Evolutionary conservation across 2,329 filamentous ascomycete species (phyloP), one percentile per base, ranked within the genome.

Genomic region (Colletotrichum ledebouriae): DNA sequence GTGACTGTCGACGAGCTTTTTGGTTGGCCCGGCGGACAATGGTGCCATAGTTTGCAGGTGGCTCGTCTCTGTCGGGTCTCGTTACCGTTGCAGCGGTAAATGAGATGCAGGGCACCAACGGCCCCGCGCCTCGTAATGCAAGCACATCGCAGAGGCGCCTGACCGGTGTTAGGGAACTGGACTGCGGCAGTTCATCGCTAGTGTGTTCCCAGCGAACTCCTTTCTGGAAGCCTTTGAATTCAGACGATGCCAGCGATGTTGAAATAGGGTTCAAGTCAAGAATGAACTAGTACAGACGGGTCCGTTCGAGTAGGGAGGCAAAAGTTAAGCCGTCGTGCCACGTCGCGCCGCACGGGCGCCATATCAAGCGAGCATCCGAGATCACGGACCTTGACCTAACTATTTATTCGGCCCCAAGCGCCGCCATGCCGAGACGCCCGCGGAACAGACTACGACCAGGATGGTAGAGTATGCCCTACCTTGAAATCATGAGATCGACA

Each of bases 31-130:
- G 20, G 37, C 13, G 17, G 33, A 33, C 42, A 50, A 44, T 46
- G n/a, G 52, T 63, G 53, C 52, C 25, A 41, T 44, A 49, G 42
- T 20, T 29, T 47, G 33, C 49, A 47, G 42, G 56, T 50, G 34
- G 55, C 50, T 65, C 42, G 25, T 44, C 59, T 41, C 4, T 52
- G 49, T 41, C 57, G 49, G 39, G 33, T 11, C 25, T 60, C 60
- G 49, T 66, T 66, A 69, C 69, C 69, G 59, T 15, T 55, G 29
- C 34, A 17, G 22, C 29, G 69, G 69, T 70, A 70, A 70, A 61
- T 69, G 57, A 62, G 57, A 33, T 46, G 55, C 57, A 70, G 42
- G 64, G 25, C 49, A 50, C 57, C 53, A 46, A 57, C 53, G 42
- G 39, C 25, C 22, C 49, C 52, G 58, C 47, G 46, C 41, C 4